These are phyloP conservation scores for Tetradesmus lagerheimii DNA, from an alignment of 139 green algal genomes.

Conservation along the genomic window DNA sequence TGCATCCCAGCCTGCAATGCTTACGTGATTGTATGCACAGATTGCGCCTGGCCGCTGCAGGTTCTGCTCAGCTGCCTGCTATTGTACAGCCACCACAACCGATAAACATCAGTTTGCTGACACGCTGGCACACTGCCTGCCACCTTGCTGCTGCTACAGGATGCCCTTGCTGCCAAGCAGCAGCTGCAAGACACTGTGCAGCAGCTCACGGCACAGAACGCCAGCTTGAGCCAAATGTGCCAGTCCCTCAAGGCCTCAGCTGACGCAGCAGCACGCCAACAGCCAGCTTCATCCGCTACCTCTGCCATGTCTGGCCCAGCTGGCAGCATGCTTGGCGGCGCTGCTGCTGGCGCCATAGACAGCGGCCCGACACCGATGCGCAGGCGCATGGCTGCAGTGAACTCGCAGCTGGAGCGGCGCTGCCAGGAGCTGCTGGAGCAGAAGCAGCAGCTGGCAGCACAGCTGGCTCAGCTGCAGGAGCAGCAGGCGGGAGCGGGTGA, in stretches of 20 bases:
- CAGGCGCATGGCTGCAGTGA: constrained; percentile 31
- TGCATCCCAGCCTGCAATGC: too few species aligned
- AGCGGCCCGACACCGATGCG: constrained; percentile 31
- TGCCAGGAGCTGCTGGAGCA: constrained; percentile 39
- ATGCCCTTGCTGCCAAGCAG: constrained; percentile 4
- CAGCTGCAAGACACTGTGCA: constrained; percentile 7
- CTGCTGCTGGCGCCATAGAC: neutral
- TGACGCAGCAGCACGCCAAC: neutral
- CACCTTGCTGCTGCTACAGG: neutral
- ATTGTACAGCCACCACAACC: too few species aligned
- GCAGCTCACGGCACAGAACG: constrained; percentile 30
- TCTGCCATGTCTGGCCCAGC: neutral
- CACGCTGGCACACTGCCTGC: neutral
- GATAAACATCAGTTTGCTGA: neutral
- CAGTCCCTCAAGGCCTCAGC: constrained; percentile 22
- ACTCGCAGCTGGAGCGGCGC: constrained; percentile 35
- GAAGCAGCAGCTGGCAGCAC: constrained; percentile 35
- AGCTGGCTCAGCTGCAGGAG: constrained; percentile 21
- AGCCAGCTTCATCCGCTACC: neutral
- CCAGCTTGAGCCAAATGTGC: constrained; percentile 34
- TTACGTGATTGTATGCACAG: too few species aligned
- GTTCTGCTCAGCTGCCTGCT: too few species aligned
- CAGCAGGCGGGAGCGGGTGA: neutral
- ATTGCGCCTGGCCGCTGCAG: too few species aligned
- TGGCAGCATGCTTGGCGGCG: neutral